Conservation (phyloP, 192 early-diverging fungal genomes). For the Gamsiella multidivaricata region DNA sequence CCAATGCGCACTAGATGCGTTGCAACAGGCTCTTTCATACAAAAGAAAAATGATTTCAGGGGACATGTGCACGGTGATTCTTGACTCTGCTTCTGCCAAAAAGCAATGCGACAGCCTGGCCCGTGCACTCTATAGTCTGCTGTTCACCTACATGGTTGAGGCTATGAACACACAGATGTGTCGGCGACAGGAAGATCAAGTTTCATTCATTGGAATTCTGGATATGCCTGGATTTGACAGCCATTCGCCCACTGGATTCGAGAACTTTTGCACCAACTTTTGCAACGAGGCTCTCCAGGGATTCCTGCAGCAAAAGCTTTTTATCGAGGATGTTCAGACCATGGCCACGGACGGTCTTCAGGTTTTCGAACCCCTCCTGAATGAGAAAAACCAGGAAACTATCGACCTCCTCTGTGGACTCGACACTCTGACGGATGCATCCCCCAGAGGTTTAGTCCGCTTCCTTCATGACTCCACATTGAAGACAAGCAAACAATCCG, state of each 20-base stretch:
- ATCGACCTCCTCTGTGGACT: slow-evolving; percentile 60
- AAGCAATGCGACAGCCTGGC: slow-evolving; percentile 87
- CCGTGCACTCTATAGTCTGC: slow-evolving; percentile 84
- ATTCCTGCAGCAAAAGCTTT: slow-evolving; percentile 67
- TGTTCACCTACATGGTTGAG: slow-evolving; percentile 93
- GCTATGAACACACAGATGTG: slow-evolving; percentile 89
- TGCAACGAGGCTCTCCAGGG: slow-evolving; percentile 78
- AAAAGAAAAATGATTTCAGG: slow-evolving; percentile 83
- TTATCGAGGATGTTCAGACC: slow-evolving; percentile 58
- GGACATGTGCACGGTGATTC: slow-evolving; percentile 92
- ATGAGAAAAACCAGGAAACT: slow-evolving; percentile 58
- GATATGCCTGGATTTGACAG: slow-evolving; percentile 85
- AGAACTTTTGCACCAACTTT: slow-evolving; percentile 77
- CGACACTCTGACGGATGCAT: slow-evolving; percentile 41
- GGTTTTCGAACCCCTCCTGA: slow-evolving; percentile 20
- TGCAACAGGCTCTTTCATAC: slow-evolving; percentile 76
- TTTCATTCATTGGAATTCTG: slow-evolving; percentile 88
- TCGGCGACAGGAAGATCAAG: slow-evolving; percentile 64
- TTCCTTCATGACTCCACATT: slow-evolving; percentile 47
- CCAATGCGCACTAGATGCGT: slow-evolving; percentile 34
- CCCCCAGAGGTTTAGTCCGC: slow-evolving; percentile 38
- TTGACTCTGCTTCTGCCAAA: slow-evolving; percentile 82
- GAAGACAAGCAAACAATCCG: slow-evolving; percentile 51
- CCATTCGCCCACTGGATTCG: slow-evolving; percentile 70
- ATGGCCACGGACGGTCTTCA: slow-evolving; percentile 34